Conservation (phyloP, 768 basidiomycete species). For the Lanmaoa rubissima region DNA sequence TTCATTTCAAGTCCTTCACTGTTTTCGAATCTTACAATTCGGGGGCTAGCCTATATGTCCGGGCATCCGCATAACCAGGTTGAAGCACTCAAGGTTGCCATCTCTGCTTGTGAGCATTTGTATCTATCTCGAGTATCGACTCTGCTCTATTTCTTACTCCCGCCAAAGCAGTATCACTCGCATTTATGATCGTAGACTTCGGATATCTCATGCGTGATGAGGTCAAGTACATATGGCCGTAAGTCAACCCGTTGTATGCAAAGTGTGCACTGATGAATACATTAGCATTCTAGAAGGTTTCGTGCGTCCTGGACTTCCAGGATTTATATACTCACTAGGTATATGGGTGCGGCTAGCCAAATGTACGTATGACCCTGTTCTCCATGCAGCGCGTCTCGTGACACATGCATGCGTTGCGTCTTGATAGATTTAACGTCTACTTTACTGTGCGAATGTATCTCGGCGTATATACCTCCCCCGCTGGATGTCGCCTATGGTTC, state of each 20-base stretch:
- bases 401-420: not conserved
- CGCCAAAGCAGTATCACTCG: constrained; percentile 4
- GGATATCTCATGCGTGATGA: constrained; percentile 14
- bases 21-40: not conserved
- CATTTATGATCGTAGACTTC: constrained; percentile 19
- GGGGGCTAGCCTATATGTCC: not conserved
- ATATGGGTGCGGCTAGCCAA: constrained; percentile 16
- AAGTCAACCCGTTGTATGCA: not conserved
- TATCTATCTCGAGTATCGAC: not conserved
- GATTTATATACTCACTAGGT: constrained; percentile 4
- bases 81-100: constrained; percentile 4
- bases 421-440: constrained; percentile 20
- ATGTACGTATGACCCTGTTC: constrained; percentile 10
- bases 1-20: not conserved
- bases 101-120: constrained; percentile 15
- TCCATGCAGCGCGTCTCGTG: not conserved
- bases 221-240: constrained; percentile 21
- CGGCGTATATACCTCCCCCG: constrained; percentile 1
- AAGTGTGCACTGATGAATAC: not conserved
- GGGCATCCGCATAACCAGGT: not conserved
- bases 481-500: constrained; percentile 18
- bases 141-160: not conserved
- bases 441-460: constrained; percentile 21
- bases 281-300: constrained; percentile 2
- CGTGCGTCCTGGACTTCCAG: not conserved